phyloP scores from a whole-genome alignment of 2,329 filamentous ascomycete genomes.

The Mollisiaceae sp. region DNA sequence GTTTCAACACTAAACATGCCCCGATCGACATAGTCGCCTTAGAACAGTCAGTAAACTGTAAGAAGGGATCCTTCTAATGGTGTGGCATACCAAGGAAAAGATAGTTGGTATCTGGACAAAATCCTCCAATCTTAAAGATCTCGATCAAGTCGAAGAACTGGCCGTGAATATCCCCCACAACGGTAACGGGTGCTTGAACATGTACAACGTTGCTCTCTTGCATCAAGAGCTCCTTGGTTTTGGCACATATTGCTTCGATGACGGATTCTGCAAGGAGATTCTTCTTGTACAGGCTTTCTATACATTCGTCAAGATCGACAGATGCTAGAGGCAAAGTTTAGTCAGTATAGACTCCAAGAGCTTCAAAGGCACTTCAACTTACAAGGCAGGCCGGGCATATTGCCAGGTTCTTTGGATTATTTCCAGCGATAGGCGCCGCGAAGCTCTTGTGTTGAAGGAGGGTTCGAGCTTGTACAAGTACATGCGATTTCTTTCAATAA shows the following conservation, averaged over 20 bases:
- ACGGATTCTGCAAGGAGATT: conserved; percentile 96
- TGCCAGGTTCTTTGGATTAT: conserved; percentile 38
- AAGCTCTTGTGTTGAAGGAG: conserved; percentile 34
- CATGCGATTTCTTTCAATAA: conserved; percentile 36
- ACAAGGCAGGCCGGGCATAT: conserved; percentile 64
- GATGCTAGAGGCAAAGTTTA: conserved; percentile 63
- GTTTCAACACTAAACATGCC: conserved; percentile 99
- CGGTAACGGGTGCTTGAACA: conserved; percentile 91
- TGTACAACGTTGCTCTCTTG: conserved; percentile 99
- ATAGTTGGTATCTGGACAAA: conserved; percentile 97
- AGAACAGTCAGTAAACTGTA: conserved; percentile 16
- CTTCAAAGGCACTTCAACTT: conserved; percentile 38
- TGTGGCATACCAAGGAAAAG: conserved; percentile 80
- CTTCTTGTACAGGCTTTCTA: conserved; percentile 94
- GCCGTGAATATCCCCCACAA: conserved; percentile 97
- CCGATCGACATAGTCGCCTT: conserved; percentile 94
- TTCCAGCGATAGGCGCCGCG: conserved; percentile 28
- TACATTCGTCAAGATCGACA: conserved; percentile 98
- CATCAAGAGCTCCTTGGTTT: conserved; percentile 98
- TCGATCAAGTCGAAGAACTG: conserved; percentile 99
- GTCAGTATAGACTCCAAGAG: conserved; percentile 14
- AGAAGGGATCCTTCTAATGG: neutral
- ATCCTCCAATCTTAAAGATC: conserved; percentile 98
- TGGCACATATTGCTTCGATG: conserved; percentile 98
- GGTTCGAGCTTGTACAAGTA: conserved; percentile 33